A percentile compares a stretch with the other conserved stretches of the same genome.
Conservation (phyloP, 192 early-diverging fungal genomes). For the Coemansia umbellata region DNA sequence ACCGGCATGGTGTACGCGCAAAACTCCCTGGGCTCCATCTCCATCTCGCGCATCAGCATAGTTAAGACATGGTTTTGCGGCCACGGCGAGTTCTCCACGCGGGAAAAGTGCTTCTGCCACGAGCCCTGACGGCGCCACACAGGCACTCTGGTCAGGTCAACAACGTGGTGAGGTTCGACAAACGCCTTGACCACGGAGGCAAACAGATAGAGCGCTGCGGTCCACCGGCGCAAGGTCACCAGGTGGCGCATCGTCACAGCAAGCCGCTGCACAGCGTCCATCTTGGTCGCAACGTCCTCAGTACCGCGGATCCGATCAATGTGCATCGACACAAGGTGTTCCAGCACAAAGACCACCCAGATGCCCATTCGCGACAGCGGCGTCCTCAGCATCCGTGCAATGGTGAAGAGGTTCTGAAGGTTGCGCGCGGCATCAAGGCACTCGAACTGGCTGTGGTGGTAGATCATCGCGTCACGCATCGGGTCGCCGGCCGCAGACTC, state of each 20-base stretch:
- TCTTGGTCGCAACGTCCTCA: background rate
- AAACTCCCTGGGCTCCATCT: constrained; percentile 25
- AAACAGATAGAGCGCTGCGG: constrained; percentile 34
- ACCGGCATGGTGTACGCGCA: constrained; percentile 36
- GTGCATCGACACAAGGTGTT: constrained; percentile 17
- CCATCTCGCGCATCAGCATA: constrained; percentile 32
- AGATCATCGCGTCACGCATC: constrained; percentile 11
- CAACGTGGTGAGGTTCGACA: constrained; percentile 2
- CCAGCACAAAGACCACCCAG: constrained; percentile 22
- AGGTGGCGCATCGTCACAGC: constrained; percentile 13
- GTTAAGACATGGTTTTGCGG: constrained; percentile 25
- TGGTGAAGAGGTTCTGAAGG: constrained; percentile 10
- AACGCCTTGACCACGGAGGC: constrained; percentile 29
- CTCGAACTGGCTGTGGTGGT: constrained; percentile 17
- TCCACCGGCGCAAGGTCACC: constrained; percentile 25
- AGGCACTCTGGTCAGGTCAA: background rate
- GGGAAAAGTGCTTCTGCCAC: background rate
- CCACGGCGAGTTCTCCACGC: constrained; percentile 18
- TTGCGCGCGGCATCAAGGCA: constrained; percentile 20
- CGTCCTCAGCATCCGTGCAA: background rate
- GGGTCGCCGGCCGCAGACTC: constrained; percentile 4
- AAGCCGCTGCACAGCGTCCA: constrained; percentile 21
- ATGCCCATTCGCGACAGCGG: constrained; percentile 18
- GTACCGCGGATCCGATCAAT: background rate
- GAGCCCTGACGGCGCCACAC: background rate